Base-by-base conservation (phyloP, 1,284 basidiomycete species). In the Boletus smithii region DNA sequence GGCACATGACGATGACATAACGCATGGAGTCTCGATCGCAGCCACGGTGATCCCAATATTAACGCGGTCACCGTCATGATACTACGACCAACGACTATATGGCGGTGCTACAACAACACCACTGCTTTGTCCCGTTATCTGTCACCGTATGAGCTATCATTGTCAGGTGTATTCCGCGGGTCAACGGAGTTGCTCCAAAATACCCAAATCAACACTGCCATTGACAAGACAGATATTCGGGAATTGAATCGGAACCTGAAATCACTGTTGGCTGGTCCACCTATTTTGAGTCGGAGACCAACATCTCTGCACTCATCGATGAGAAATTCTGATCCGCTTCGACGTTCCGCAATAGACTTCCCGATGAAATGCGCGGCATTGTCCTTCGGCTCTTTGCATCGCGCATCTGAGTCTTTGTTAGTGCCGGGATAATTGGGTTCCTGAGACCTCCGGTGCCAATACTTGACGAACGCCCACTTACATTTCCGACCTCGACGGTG, bases 1-100 rank as follows among this genome's bases (percentile, higher is more conserved):
- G 31, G 24, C 46, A 46, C 59, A 40, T 59, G 49, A 51, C n/a
- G 50, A 60, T 62, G 61, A 61, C 59, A 49, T 65, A 61, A 61
- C 34, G 30, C 9, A 22, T 18, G 23, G 17, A 24, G 16, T 27
- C 34, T 26, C 46, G 38, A 45, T 47, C 42, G 41, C 33, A 26
- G 37, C 14, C 31, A n/a, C 20, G 22, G 8, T 17, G 23, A 44
- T 39, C 34, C 33, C 32, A 22, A 18, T 26, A 11, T 35, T 4
- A 10, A 26, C 24, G 24, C 24, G 24, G 8, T 9, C 8, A 20
- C n/a, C 23, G 4, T 24, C 23, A 24, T 24, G 23, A 24, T 24
- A 24, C 8, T 26, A 9, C 23, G 13, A n/a, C 8, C 14, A 37
- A n/a, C 6, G 16, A 16, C 23, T 5, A 30, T n/a, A 39, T 41